Conservation (phyloP, 2,329 filamentous ascomycete species). For the Fusarium lateritium region DNA sequence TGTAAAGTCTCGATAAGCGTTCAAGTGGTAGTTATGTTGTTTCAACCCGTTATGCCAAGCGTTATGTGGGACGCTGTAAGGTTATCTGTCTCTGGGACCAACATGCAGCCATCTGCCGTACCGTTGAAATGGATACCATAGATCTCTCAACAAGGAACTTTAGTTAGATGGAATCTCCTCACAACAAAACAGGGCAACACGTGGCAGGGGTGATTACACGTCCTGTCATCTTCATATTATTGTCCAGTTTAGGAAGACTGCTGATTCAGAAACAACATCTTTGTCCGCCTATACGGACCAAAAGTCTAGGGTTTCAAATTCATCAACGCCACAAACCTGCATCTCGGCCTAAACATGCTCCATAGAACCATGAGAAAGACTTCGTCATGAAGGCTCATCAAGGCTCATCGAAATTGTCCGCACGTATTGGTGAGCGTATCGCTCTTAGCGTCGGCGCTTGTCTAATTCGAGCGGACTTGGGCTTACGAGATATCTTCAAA, state of each 20-base stretch:
- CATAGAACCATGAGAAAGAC: slow-evolving; percentile 7
- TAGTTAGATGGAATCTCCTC: slow-evolving; percentile 16
- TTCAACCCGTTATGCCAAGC: slow-evolving; percentile 16
- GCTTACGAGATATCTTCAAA: slow-evolving; percentile 45
- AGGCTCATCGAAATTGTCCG: slow-evolving; percentile 20
- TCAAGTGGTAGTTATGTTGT: slow-evolving; percentile 5
- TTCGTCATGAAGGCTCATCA: slow-evolving; percentile 30
- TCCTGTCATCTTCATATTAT: slow-evolving; percentile 4
- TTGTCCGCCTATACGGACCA: slow-evolving; percentile 39
- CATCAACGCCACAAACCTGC: slow-evolving; percentile 16
- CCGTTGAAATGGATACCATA: slow-evolving; percentile 10
- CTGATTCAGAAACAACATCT: slow-evolving; percentile 6
- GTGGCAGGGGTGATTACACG: slow-evolving; percentile 20
- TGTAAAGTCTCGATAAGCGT: not conserved
- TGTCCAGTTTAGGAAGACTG: slow-evolving; percentile 2
- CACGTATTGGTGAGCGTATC: slow-evolving; percentile 27
- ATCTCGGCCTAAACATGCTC: slow-evolving; percentile 13
- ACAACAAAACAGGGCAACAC: slow-evolving; percentile 7
- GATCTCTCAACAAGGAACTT: slow-evolving; percentile 17
- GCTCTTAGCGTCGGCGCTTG: slow-evolving; percentile 41
- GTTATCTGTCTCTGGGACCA: slow-evolving; percentile 11
- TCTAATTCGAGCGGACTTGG: slow-evolving; percentile 36
- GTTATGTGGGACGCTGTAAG: slow-evolving; percentile 35
- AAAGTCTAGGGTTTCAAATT: slow-evolving; percentile 14
- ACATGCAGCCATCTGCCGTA: slow-evolving; percentile 14